Evolutionary conservation across 768 basidiomycete species (phyloP), one percentile per base, ranked within the genome.

Genomic region (Pulveroboletus sp.): DNA sequence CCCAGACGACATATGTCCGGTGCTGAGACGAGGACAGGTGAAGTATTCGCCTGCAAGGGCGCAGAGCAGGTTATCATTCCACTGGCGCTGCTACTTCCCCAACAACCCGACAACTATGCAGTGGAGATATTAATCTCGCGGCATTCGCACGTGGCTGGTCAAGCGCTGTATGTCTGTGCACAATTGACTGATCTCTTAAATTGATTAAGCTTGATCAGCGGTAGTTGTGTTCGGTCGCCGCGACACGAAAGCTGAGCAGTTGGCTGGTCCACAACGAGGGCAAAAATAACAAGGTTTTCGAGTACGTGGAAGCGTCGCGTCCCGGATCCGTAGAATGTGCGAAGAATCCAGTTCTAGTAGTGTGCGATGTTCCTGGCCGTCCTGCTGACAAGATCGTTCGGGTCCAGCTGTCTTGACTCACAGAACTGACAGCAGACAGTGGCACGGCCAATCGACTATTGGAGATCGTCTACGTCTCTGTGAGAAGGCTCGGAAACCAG

Each of bases 311-410:
- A 39, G 36, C 27, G 27, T 51, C 46, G n/a, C 43, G 42, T 47
- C 38, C 30, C 53, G 39, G 45, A 50, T 45, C 37, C 43, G 47
- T 48, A 9, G 9, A 40, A 41, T 35, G 50, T 52, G 58, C 38
- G 47, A 52, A 40, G 38, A n/a, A n/a, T n/a, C n/a, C n/a, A n/a
- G n/a, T n/a, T n/a, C n/a, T n/a, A n/a, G n/a, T n/a, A n/a, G n/a
- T n/a, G n/a, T n/a, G n/a, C n/a, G n/a, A 45, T 28, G 65, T 69
- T 57, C 66, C 66, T 68, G 54, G 54, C 51, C 54, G 54, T 44
- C 40, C 9, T 35, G 46, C 47, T 54, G 55, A 61, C 44, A 39
- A 52, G 46, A 53, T 54, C 44, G 35, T 31, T 50, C 56, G 50
- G 45, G 48, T 42, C 49, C 37, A 35, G 27, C 30, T 55, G 50